Conservation (phyloP, 2,329 filamentous ascomycete species). For the Neofusicoccum cordaticola region DNA sequence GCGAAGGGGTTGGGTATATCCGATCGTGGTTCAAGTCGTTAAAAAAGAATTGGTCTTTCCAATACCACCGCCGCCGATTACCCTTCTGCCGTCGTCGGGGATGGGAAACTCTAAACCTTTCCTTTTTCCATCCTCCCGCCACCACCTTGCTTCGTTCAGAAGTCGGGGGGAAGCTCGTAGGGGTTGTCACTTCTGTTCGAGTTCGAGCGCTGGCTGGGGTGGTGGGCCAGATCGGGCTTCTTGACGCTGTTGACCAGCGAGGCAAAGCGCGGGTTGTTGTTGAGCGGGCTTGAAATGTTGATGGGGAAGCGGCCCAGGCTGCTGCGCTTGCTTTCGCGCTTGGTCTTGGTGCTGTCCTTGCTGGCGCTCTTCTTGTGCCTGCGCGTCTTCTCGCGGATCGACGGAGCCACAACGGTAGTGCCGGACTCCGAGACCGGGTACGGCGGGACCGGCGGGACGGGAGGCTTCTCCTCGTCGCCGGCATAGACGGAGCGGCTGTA, state of each 20-base stretch:
- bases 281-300: slow-evolving; percentile 51
- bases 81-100: not conserved
- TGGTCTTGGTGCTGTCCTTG: slow-evolving; percentile 26
- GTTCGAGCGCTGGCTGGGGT: slow-evolving; percentile 38
- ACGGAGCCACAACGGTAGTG: slow-evolving; percentile 32
- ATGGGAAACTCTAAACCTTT: not conserved
- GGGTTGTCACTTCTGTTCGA: not conserved
- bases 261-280: slow-evolving; percentile 52
- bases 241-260: slow-evolving; percentile 42
- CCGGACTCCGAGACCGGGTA: not conserved
- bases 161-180: slow-evolving; percentile 13
- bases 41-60: not conserved
- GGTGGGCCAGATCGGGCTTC: slow-evolving; percentile 56
- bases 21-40: slow-evolving; percentile 2
- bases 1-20: not conserved
- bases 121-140: not conserved
- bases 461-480: slow-evolving; percentile 1
- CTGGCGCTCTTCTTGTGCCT: slow-evolving; percentile 35
- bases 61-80: not conserved
- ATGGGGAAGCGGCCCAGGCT: slow-evolving; percentile 46
- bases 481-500: slow-evolving; percentile 28
- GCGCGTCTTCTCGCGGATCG: slow-evolving; percentile 24
- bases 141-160: not conserved
- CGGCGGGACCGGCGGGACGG: not conserved
- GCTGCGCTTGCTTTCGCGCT: slow-evolving; percentile 32